Evolutionary conservation across 345 rosid species (phyloP), one percentile per base, ranked within the genome.

Genomic region (Boechera divaricarpa): DNA sequence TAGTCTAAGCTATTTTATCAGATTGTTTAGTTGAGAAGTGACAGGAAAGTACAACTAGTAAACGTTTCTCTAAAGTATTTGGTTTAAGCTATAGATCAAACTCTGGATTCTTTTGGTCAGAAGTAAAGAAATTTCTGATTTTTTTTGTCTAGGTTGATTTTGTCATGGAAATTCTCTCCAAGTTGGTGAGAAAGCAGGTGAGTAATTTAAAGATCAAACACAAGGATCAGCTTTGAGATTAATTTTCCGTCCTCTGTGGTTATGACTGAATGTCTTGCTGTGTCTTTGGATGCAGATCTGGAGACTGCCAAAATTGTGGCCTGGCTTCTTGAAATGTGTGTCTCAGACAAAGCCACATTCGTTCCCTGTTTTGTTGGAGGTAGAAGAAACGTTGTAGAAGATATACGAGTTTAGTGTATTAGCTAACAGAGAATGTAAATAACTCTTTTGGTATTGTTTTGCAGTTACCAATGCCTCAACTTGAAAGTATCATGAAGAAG

Each of bases 251-350:
- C 11, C 54, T 15, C 5, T 51, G 31, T 65, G 67, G 21, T 74
- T 61, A 54, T 24, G 53, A 61, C 32, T 29, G n/a, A 36, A 67
- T 73, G 44, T 56, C 49, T 13, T 65, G 5, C 13, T 45, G 10
- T 60, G 18, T 71, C 41, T 58, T 67, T 69, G 61, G 59, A 47
- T 75, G 70, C 84, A 92, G 99, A 82, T 92, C 41, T 95, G 99
- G 99, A 95, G 88, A 83, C 87, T 92, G 87, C 99, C 99, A 38
- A 95, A 95, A 83, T 70, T 95, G 77, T 95, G 98, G 96, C 98
- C 90, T 75, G 97, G 99, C 69, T 95, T 95, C 83, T 79, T 92
- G 86, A 95, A 95, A 83, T 95, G 98, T 58, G 92, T 89, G 38
- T 86, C 96, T 79, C 99, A 92, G 80, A 95, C 96, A 52, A 90